These are phyloP conservation scores for Neckera pumila DNA, from an alignment of 225 moss, liverwort and hornwort species.

Conservation along the genomic window DNA sequence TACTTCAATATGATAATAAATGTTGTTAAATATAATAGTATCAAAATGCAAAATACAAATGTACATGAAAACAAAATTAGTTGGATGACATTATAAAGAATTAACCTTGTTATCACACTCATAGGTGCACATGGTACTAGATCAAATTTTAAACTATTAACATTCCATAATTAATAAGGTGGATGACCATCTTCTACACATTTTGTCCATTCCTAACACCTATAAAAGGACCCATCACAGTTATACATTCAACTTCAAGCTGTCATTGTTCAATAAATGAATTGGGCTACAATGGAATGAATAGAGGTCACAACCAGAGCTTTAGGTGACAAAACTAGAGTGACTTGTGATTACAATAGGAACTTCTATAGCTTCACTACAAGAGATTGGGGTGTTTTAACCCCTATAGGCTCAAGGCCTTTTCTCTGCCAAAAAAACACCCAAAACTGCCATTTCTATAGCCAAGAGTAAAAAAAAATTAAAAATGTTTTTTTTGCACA, in stretches of 20 bases:
- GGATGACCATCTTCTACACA: not conserved
- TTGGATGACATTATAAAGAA: fast-evolving
- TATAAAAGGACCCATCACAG: not conserved
- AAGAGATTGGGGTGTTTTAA: too few relatives aligned
- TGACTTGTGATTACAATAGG: not conserved
- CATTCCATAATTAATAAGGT: too few relatives aligned
- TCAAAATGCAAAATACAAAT: too few relatives aligned
- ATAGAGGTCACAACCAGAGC: not conserved
- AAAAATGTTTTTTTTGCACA: too few relatives aligned
- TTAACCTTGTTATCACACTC: not conserved
- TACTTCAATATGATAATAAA: not conserved
- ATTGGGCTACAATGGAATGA: not conserved
- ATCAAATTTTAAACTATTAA: not conserved
- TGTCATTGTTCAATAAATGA: not conserved
- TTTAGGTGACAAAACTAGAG: not conserved
- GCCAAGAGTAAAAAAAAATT: too few relatives aligned
- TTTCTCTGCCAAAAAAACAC: too few relatives aligned
- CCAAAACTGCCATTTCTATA: too few relatives aligned
- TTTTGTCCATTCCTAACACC: fast-evolving
- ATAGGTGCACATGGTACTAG: not conserved
- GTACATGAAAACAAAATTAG: not conserved
- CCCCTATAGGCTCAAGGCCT: too few relatives aligned
- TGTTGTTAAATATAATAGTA: too few relatives aligned
- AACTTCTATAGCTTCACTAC: too few relatives aligned
- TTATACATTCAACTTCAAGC: not conserved